These are phyloP conservation scores for Rhizoclosmatium globosum DNA, from an alignment of 192 early-diverging fungal species.

Conservation along the genomic window DNA sequence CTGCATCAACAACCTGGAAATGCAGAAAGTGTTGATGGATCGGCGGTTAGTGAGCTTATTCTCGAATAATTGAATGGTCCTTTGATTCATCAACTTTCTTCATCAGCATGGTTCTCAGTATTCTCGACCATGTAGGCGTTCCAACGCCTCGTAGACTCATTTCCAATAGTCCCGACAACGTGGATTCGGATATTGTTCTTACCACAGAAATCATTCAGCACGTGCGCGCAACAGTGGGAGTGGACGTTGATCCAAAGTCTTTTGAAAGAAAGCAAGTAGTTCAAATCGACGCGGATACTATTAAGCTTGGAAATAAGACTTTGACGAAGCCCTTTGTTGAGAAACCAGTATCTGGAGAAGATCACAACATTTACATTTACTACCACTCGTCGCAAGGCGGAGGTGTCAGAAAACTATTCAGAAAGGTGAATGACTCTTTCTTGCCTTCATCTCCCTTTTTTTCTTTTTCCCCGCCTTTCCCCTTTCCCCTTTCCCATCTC, in stretches of 20 bases:
- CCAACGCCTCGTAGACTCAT: conserved; percentile 82
- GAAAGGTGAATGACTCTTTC: conserved; percentile 39
- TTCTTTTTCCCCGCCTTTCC: not conserved
- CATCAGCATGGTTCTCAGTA: conserved; percentile 75
- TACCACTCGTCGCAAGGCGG: conserved; percentile 84
- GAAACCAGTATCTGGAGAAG: conserved; percentile 94
- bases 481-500: too few species aligned
- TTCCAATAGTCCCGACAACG: conserved; percentile 40
- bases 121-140: conserved; percentile 82
- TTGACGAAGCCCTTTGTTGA: conserved; percentile 96
- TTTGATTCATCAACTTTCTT: not conserved
- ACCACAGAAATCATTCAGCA: conserved; percentile 22
- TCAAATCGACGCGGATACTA: conserved; percentile 48
- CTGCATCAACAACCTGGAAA: conserved; percentile 89
- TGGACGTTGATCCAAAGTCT: conserved; percentile 23
- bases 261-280: not conserved
- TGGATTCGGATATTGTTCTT: conserved; percentile 2
- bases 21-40: conserved; percentile 90
- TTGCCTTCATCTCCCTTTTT: not conserved
- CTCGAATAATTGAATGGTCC: not conserved
- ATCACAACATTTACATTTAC: conserved; percentile 98
- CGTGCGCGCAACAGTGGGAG: conserved; percentile 22
- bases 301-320: conserved; percentile 70
- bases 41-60: conserved; percentile 47
- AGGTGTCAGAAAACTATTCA: conserved; percentile 53